A percentile compares a stretch with the other conserved stretches of the same genome.
Evolutionary conservation across 257 asterid genomes (phyloP).

Genomic region (Apocynum venetum): DNA sequence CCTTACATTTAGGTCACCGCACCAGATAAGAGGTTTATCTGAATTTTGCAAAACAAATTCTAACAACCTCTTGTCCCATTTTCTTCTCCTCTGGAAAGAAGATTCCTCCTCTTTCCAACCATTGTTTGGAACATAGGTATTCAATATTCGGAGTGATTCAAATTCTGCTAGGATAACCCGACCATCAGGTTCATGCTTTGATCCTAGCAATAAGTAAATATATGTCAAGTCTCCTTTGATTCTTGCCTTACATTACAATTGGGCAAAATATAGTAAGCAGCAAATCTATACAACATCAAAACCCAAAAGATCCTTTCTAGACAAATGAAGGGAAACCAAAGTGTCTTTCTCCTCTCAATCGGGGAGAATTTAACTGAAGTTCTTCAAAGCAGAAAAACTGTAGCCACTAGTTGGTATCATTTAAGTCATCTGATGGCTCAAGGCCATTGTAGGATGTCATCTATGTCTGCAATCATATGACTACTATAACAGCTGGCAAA

Average conservation of each 20-base stretch:
- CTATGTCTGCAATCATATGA: background rate
- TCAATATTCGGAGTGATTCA: conserved; percentile 68
- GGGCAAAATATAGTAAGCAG: background rate
- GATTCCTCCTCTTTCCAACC: conserved; percentile 97
- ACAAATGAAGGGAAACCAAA: background rate
- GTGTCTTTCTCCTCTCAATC: background rate
- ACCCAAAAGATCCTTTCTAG: background rate
- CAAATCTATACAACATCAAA: background rate
- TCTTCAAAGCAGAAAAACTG: background rate
- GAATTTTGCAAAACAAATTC: conserved; percentile 62
- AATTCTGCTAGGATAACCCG: conserved; percentile 87
- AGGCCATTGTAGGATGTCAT: background rate
- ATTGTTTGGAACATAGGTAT: conserved; percentile 88
- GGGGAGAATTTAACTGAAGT: background rate
- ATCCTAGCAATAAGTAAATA: conserved; percentile 41
- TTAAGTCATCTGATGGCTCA: background rate
- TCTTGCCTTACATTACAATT: conserved; percentile 13
- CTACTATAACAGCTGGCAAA: background rate
- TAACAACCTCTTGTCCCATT: conserved; percentile 93
- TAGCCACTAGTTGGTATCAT: background rate
- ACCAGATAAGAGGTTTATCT: conserved; percentile 93
- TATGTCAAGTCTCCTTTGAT: conserved; percentile 9
- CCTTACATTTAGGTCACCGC: conserved; percentile 97
- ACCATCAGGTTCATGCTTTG: conserved; percentile 88
- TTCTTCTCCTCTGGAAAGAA: conserved; percentile 89